A percentile compares a stretch with the other conserved stretches of the same genome.
Conservation (phyloP, 208 protist species). For the Trypanosoma vivax region DNA sequence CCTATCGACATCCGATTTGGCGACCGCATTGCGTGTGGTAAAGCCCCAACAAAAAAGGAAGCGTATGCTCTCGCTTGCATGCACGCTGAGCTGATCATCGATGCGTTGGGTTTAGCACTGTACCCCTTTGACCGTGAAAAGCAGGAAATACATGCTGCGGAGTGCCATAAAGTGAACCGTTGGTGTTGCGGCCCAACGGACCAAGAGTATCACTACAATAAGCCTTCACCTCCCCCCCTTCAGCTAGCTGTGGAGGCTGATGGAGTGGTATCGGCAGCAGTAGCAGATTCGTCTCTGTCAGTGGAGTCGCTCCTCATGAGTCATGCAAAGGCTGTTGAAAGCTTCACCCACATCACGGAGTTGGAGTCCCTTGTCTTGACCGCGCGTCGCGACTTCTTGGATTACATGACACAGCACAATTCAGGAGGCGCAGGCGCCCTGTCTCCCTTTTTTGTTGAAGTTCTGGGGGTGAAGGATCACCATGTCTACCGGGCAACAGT, state of each 20-base stretch:
- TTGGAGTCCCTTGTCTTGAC: slow-evolving; percentile 26
- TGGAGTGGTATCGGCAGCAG: background rate
- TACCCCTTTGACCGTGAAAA: slow-evolving; percentile 38
- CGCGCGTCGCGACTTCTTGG: slow-evolving; percentile 30
- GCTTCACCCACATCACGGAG: slow-evolving; percentile 23
- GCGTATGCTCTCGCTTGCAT: slow-evolving; percentile 76
- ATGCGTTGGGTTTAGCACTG: slow-evolving; percentile 68
- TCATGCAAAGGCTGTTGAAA: slow-evolving; percentile 45
- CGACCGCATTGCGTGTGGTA: slow-evolving; percentile 62
- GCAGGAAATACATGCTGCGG: slow-evolving; percentile 53
- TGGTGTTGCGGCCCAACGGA: slow-evolving; percentile 54
- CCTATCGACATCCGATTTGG: slow-evolving; percentile 64
- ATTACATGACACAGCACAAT: slow-evolving; percentile 33
- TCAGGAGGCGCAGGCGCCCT: background rate
- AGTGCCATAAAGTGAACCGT: slow-evolving; percentile 62
- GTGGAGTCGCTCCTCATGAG: slow-evolving; percentile 57
- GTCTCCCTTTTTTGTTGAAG: slow-evolving; percentile 56
- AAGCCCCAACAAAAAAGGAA: slow-evolving; percentile 43
- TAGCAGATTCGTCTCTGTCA: slow-evolving; percentile 10
- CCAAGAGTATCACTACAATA: slow-evolving; percentile 43
- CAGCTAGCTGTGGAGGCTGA: slow-evolving; percentile 15
- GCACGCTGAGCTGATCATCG: slow-evolving; percentile 88
- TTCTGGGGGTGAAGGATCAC: slow-evolving; percentile 46
- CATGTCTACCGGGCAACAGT: slow-evolving; percentile 65
- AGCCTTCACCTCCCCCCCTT: slow-evolving; percentile 44